A percentile compares a stretch with the other conserved stretches of the same genome.
These are phyloP conservation scores for Gymnopilus dilepis DNA, from an alignment of 768 basidiomycete species.

Conservation along the genomic window DNA sequence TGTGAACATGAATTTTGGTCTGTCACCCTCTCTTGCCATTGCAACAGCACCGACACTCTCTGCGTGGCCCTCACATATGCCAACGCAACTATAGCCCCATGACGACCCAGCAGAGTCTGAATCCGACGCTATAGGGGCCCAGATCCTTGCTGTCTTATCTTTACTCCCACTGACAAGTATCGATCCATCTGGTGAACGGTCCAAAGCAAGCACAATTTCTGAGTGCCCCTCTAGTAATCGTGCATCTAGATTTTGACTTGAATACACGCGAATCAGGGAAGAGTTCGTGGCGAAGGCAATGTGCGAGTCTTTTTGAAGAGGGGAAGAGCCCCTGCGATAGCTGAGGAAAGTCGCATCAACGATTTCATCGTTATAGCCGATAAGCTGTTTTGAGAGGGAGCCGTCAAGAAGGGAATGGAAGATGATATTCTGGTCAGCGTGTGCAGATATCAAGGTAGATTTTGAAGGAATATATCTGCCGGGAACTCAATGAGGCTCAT, in stretches of 20 bases:
- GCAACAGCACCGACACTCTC: slow-evolving; percentile 93
- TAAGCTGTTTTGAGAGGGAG: slow-evolving; percentile 75
- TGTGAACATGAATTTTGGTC: slow-evolving; percentile 81
- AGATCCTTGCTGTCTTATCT: slow-evolving; percentile 86
- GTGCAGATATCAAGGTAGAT: slow-evolving; percentile 78
- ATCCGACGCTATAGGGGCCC: slow-evolving; percentile 53
- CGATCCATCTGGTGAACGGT: slow-evolving; percentile 65
- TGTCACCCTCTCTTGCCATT: slow-evolving; percentile 62
- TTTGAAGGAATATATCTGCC: slow-evolving; percentile 69
- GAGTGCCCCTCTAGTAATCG: slow-evolving; percentile 87
- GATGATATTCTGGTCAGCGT: slow-evolving; percentile 96
- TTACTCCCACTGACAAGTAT: slow-evolving; percentile 92
- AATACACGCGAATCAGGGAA: slow-evolving; percentile 90
- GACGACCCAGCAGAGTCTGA: slow-evolving; percentile 12
- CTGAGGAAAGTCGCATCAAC: slow-evolving; percentile 86
- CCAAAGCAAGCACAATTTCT: slow-evolving; percentile 90
- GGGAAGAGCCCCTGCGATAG: slow-evolving; percentile 29
- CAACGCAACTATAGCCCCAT: slow-evolving; percentile 79
- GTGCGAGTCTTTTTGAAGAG: slow-evolving; percentile 58
- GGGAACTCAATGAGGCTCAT: slow-evolving; percentile 23
- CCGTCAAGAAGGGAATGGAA: slow-evolving; percentile 81
- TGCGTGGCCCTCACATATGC: slow-evolving; percentile 90
- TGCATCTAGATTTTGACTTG: slow-evolving; percentile 75
- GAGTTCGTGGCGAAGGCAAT: slow-evolving; percentile 98
- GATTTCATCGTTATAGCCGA: slow-evolving; percentile 98